These are phyloP conservation scores for Bothriochloa decipiens DNA, from an alignment of 176 grass and related monocot species.

Conservation along the genomic window DNA sequence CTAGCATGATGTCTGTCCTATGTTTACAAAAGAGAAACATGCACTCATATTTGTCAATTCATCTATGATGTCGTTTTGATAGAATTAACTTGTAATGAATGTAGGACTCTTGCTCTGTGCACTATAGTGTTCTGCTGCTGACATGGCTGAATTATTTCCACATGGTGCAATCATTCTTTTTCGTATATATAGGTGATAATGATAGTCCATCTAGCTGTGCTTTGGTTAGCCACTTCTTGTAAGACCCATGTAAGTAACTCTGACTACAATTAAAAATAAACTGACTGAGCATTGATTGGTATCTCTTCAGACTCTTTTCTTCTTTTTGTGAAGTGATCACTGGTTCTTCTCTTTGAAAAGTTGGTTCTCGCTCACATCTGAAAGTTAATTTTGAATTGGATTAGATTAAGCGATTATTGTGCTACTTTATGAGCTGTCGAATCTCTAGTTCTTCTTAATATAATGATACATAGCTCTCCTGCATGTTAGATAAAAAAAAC, in stretches of 20 bases:
- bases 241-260: constrained; percentile 17
- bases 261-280: constrained; percentile 26
- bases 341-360: constrained; percentile 8
- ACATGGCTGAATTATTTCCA: constrained; percentile 30
- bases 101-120: not conserved
- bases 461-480: not conserved
- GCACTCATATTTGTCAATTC: not conserved
- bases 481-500: not conserved
- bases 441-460: not conserved
- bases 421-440: not conserved
- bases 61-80: not conserved
- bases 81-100: not conserved
- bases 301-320: not conserved
- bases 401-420: constrained; percentile 28
- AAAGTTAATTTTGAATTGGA: constrained; percentile 25
- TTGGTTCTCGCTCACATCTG: not conserved
- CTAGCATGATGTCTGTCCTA: not conserved
- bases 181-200: not conserved
- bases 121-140: not conserved
- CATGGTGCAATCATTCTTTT: constrained; percentile 2
- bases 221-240: constrained; percentile 31
- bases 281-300: constrained; percentile 20
- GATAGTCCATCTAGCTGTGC: constrained; percentile 25
- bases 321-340: not conserved
- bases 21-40: constrained; percentile 15